These are phyloP conservation scores for Planoprotostelium fungivorum DNA, from an alignment of 78 protist genomes.

Conservation along the genomic window DNA sequence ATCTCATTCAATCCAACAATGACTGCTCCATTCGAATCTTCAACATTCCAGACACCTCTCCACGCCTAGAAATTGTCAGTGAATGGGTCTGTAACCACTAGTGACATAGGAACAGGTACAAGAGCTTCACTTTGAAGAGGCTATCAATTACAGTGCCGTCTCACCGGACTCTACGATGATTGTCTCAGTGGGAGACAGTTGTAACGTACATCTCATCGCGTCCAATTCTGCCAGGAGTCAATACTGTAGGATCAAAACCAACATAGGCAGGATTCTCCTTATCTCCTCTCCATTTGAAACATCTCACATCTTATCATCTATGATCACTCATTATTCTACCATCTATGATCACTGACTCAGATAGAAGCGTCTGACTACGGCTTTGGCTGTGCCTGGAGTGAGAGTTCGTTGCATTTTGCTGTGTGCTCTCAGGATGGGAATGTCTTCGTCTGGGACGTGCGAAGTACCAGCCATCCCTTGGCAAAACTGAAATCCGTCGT, in stretches of 20 bases:
- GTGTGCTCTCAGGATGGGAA: not conserved
- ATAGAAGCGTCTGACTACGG: not conserved
- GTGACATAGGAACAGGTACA: not conserved
- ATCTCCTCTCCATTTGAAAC: no score
- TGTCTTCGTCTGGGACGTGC: not conserved
- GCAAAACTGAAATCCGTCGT: not conserved
- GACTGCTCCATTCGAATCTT: not conserved
- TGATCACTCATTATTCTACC: no score
- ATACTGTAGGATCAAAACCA: not conserved
- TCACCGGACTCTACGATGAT: not conserved
- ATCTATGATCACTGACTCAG: not conserved
- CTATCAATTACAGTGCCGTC: not conserved
- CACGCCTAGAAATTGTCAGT: not conserved
- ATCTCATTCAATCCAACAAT: not conserved
- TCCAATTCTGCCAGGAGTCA: not conserved
- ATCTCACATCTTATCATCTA: no score
- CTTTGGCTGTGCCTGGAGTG: not conserved
- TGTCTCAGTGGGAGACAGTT: not conserved
- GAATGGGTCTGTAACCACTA: not conserved
- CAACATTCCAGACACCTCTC: not conserved
- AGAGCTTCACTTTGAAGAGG: not conserved
- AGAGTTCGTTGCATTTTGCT: not conserved
- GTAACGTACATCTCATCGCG: not conserved
- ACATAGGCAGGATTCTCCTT: not conserved
- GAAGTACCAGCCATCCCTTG: not conserved